Conservation (phyloP, 2,329 filamentous ascomycete species). For the Daldinia sp. region DNA sequence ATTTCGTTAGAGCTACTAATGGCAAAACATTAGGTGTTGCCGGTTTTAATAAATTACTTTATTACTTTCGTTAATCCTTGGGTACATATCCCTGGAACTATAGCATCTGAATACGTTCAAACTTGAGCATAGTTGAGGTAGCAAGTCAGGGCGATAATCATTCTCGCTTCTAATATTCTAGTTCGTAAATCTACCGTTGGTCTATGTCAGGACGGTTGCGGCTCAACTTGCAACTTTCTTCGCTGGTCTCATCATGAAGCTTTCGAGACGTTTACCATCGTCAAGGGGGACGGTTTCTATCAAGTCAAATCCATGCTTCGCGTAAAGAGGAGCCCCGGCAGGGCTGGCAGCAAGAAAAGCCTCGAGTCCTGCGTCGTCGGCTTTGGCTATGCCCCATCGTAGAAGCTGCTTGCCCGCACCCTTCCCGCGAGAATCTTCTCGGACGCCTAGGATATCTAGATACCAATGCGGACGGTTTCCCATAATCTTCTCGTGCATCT, state of each 20-base stretch:
- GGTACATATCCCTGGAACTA: too few relatives aligned
- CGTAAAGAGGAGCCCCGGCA: slow-evolving; percentile 57
- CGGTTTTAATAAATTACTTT: too few relatives aligned
- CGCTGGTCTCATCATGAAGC: slow-evolving; percentile 48
- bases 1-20: too few relatives aligned
- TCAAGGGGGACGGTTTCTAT: slow-evolving; percentile 50
- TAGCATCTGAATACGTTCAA: too few relatives aligned
- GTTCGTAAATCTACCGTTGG: neutral
- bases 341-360: slow-evolving; percentile 61
- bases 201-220: neutral
- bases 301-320: slow-evolving; percentile 56
- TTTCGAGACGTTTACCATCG: slow-evolving; percentile 46
- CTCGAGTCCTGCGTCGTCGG: slow-evolving; percentile 53
- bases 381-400: slow-evolving; percentile 56
- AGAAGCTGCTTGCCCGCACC: slow-evolving; percentile 56
- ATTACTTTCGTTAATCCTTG: too few relatives aligned
- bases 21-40: too few relatives aligned
- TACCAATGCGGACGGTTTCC: slow-evolving; percentile 56
- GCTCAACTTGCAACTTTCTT: slow-evolving; percentile 4
- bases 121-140: too few relatives aligned
- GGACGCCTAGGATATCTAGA: slow-evolving; percentile 58
- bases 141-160: too few relatives aligned
- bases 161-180: neutral
- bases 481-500: slow-evolving; percentile 51
- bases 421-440: slow-evolving; percentile 53